Evolutionary conservation across 1,284 basidiomycete species (phyloP), one percentile per base, ranked within the genome.

Genomic region (Puccinia triticina): DNA sequence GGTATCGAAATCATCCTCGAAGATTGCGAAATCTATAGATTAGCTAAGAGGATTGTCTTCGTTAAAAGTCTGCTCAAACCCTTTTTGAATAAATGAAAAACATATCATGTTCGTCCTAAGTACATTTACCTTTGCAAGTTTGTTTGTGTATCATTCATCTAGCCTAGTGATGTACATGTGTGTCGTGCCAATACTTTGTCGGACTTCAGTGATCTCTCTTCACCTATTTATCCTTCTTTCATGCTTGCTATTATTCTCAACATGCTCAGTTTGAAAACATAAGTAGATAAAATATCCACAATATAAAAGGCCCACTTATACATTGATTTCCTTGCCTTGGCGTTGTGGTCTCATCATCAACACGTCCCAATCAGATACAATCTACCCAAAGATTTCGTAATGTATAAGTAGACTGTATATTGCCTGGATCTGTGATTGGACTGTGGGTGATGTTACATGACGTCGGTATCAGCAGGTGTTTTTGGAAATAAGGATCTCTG

Each of bases 1-100:
- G 92, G 92, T 5, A 91, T 92, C 21, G 94, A 97, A 85, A 95
- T 99, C 29, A 90, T 99, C 61, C 89, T 98, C 66, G 96, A 95
- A 0, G 94, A 97, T 86, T 95, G 96, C 23, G 98, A 99, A 87
- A 88, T 98, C 84, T 90, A 90, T 23, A 89, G 92, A 57, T 88
- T 99, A 83, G 92, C 95, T 7, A 92, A 92, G 85, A 90, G 94
- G 85, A 93, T 98, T 84, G 88, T 96, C 82, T 90, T 93, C 29
- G 93, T 94, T 18, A 92, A 92, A 86, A 91, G 92, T 85, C 88
- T 95, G 55, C 86, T 93, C 29, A 83, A 69, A 66, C 84, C 84
- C 48, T 84, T 73, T 14, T 37, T 73, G 23, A 73, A 34, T 50
- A 73, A 73, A 55, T 73, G 16, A 55, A 34, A 71, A n/a, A n/a